phyloP scores from a whole-genome alignment of 1,284 basidiomycete genomes.

The Lignosus rhinocerotis region DNA sequence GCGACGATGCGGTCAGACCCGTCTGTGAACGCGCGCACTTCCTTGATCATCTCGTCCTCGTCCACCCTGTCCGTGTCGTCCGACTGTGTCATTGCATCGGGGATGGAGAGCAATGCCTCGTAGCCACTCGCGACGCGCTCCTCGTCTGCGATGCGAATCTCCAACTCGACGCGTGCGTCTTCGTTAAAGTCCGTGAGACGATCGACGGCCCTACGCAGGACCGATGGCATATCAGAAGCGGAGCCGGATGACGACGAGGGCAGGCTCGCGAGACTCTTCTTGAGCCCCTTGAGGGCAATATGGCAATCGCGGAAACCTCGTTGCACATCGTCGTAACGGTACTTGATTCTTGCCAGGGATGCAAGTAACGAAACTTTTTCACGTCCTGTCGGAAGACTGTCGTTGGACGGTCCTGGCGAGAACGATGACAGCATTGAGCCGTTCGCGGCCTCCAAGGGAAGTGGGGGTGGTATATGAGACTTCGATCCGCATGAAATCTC shows the following conservation, averaged over 20 bases:
- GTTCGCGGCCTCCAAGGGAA: conserved; percentile 17
- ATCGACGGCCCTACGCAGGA: conserved; percentile 58
- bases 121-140: conserved; percentile 70
- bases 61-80: conserved; percentile 32
- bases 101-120: conserved; percentile 67
- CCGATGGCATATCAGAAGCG: conserved; percentile 31
- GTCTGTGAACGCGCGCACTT: conserved; percentile 62
- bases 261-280: conserved; percentile 36
- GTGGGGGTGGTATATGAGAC: conserved; percentile 9
- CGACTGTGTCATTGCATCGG: conserved; percentile 43
- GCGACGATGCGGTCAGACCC: conserved; percentile 52
- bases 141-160: conserved; percentile 82
- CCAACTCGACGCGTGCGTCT: conserved; percentile 83
- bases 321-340: conserved; percentile 65
- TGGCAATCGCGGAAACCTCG: conserved; percentile 70
- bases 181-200: conserved; percentile 80
- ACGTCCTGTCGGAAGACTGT: not conserved
- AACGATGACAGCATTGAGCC: conserved; percentile 12
- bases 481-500: not conserved
- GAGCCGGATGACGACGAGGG: conserved; percentile 12
- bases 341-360: conserved; percentile 43
- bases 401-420: not conserved
- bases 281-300: conserved; percentile 59
- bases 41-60: conserved; percentile 45
- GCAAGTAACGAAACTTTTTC: conserved; percentile 39